Evolutionary conservation across 306 rosid species (phyloP).

Genomic region (Glycine soja): DNA sequence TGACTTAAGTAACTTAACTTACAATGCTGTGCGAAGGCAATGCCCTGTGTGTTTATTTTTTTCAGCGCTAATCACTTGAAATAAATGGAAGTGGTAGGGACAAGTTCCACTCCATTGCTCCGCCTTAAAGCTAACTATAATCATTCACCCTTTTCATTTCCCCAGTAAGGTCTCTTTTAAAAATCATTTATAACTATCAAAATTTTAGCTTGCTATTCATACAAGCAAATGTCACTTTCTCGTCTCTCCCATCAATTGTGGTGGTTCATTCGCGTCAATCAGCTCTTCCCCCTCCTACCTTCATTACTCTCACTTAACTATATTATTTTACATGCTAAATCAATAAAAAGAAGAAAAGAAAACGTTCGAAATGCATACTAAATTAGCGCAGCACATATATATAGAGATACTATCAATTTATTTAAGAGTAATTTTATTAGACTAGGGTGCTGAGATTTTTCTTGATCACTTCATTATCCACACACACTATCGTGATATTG

Average conservation of each 20-base stretch:
- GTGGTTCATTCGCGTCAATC: conserved; percentile 78
- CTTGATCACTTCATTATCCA: too few species aligned
- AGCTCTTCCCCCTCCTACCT: conserved; percentile 41
- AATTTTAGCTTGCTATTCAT: conserved; percentile 74
- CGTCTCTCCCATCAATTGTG: conserved; percentile 64
- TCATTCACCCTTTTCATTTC: conserved; percentile 54
- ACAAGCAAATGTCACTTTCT: conserved; percentile 77
- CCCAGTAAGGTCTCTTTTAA: conserved; percentile 45
- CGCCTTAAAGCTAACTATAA: conserved; percentile 80
- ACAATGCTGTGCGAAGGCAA: background rate
- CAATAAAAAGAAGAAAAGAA: background rate
- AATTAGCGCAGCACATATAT: background rate
- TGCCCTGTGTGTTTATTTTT: background rate
- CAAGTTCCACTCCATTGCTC: conserved; percentile 68
- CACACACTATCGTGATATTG: too few species aligned
- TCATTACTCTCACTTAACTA: conserved; percentile 28
- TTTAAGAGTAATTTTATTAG: too few species aligned
- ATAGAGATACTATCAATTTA: too few species aligned
- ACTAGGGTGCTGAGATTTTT: too few species aligned
- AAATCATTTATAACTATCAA: conserved; percentile 48
- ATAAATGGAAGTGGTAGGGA: conserved; percentile 60
- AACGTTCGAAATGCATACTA: background rate
- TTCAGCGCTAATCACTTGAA: conserved; percentile 32
- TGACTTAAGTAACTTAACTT: conserved; percentile 30
- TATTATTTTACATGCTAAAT: conserved; percentile 1